Percentiles rank a stretch among this genome's conserved stretches.
Conservation (phyloP, 164 flowering plant species). For the Berberis vulgaris region DNA sequence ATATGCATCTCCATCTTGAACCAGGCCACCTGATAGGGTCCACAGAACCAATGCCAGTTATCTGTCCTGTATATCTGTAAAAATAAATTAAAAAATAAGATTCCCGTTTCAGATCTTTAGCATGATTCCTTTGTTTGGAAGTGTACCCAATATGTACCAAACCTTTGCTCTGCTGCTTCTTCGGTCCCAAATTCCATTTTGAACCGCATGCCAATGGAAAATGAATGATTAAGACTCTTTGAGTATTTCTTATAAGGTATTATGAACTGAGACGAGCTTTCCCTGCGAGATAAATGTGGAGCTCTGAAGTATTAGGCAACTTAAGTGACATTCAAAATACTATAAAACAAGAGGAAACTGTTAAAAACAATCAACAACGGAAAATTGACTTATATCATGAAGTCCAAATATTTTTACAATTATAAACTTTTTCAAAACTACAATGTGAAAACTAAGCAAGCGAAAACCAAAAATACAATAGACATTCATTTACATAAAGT, state of each 20-base stretch:
- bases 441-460: too few species aligned
- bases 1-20: constrained; percentile 81
- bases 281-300: constrained; percentile 34
- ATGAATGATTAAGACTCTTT: constrained; percentile 44
- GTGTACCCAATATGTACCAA: constrained; percentile 3
- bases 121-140: not conserved
- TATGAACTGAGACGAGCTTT: constrained; percentile 65
- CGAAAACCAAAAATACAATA: too few species aligned
- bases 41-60: constrained; percentile 62
- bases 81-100: not conserved
- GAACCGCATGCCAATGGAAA: constrained; percentile 70
- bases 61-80: constrained; percentile 62
- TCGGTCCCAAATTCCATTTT: constrained; percentile 87
- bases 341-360: not conserved
- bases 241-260: constrained; percentile 57
- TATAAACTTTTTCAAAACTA: too few species aligned
- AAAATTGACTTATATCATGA: not conserved
- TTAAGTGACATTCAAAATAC: not conserved
- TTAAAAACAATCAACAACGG: not conserved
- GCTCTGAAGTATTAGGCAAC: not conserved
- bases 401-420: not conserved
- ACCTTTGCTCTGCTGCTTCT: constrained; percentile 88
- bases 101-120: not conserved
- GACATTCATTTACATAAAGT: too few species aligned
- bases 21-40: constrained; percentile 87